Evolutionary conservation across 2,329 filamentous ascomycete species (phyloP), one percentile per base, ranked within the genome.

Genomic region (Trichoderma simmonsii): DNA sequence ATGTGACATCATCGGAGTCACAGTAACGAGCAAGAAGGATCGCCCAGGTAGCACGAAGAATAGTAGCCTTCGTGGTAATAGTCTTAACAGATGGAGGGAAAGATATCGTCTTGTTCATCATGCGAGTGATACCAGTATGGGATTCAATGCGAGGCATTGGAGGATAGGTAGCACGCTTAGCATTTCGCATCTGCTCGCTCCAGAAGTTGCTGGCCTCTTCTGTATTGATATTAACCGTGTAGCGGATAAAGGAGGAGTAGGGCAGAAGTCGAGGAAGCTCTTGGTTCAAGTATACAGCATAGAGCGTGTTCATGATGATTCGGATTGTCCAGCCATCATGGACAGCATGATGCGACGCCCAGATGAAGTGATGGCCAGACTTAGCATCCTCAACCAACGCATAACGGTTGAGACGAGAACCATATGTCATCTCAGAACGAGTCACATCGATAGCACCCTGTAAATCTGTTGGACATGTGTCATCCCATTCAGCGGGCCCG

Each of bases 311-410:
- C 32, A 76, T 43, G 6, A 77, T 71, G 3, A 76, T 63, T n/a
- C 39, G 39, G 21, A 77, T 57, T 3, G 77, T 75, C 75, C 77
- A 78, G 8, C 78, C 78, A 60, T 80, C 79, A 36, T 79, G 79
- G 1, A 79, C 39, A 1, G 77, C 74, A 54, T 80, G 78, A 18
- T 79, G 77, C 0, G 76, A 72, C 0, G 74, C 75, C 72, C 75
- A 78, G 3, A 78, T 71, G 15, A 79, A 74, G 8, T 60, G 75
- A 1, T 51, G 43, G 6, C 60, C 59, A 1, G 18, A 28, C 4
- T 70, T 24, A 26, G 28, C 15, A 57, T 70, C 51, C 14, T 60
- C n/a, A 24, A 72, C 63, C 11, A 72, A 28, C 6, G 57, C 60
- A 64, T 30, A 72, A 15, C 66, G 71, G 24, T 61, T 71, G 0